Evolutionary conservation across 148 eudicot genomes (phyloP).

Genomic region (Salicornia ramosissima): DNA sequence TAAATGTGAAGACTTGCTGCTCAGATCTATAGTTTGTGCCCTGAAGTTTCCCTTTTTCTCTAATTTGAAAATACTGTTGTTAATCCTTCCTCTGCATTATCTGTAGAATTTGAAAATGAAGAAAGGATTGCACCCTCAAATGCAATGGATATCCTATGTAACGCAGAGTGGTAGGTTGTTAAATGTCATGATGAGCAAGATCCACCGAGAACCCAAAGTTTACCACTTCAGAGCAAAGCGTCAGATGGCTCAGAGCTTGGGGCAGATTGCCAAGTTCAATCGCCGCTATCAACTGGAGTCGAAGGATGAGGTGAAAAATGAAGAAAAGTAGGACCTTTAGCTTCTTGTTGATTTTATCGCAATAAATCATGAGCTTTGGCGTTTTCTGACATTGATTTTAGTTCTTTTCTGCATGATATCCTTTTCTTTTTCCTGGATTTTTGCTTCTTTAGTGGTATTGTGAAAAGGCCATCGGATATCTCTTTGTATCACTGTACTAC

Average conservation of each 20-base stretch:
- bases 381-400: not conserved
- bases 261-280: slow-evolving; percentile 76
- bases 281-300: slow-evolving; percentile 48
- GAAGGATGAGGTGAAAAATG: slow-evolving; percentile 39
- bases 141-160: slow-evolving; percentile 73
- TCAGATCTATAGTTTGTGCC: too few relatives aligned
- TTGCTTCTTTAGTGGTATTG: not conserved
- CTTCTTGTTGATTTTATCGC: not conserved
- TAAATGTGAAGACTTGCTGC: not conserved
- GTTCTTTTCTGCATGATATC: not conserved
- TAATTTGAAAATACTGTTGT: not conserved
- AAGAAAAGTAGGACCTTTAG: slow-evolving; percentile 32
- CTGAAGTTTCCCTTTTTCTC: too few relatives aligned
- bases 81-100: not conserved
- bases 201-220: slow-evolving; percentile 72
- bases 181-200: slow-evolving; percentile 79
- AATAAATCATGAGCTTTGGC: slow-evolving; percentile 9
- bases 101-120: slow-evolving; percentile 38
- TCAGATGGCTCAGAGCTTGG: slow-evolving; percentile 73
- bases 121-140: slow-evolving; percentile 72
- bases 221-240: slow-evolving; percentile 73
- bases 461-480: not conserved
- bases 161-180: slow-evolving; percentile 62
- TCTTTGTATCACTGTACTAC: not conserved
- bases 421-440: not conserved